phyloP scores from a whole-genome alignment of 257 asterid species.

The Paraleonurus japonicus region DNA sequence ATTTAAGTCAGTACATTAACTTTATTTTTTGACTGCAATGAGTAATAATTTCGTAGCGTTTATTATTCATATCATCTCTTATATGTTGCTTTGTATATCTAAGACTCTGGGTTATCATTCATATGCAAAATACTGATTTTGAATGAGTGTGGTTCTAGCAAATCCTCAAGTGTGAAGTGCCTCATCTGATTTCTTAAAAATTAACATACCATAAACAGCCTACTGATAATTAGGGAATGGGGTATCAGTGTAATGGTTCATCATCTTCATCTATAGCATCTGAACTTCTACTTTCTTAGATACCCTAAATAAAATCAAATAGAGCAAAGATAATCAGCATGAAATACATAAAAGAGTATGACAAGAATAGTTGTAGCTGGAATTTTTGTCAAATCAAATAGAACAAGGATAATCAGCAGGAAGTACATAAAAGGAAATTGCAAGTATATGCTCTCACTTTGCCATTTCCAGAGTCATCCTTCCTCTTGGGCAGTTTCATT shows the following conservation, averaged over 20 bases:
- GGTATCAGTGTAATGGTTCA: background rate
- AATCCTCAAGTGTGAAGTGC: background rate
- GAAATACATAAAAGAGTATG: background rate
- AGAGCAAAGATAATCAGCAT: background rate
- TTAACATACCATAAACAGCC: background rate
- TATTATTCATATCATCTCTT: slow-evolving; percentile 3
- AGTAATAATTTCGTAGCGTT: slow-evolving; percentile 1
- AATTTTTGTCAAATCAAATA: background rate
- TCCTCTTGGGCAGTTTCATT: background rate
- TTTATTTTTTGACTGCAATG: slow-evolving; percentile 14
- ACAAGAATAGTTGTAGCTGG: background rate
- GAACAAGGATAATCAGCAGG: background rate
- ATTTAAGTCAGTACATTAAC: background rate
- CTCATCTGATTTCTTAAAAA: slow-evolving; percentile 6
- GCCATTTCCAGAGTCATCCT: background rate
- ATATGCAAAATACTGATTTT: background rate
- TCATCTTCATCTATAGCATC: background rate
- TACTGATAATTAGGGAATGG: background rate
- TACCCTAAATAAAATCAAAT: background rate
- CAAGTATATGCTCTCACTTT: background rate
- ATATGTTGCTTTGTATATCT: slow-evolving; percentile 9
- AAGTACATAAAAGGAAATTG: background rate
- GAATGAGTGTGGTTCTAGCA: background rate
- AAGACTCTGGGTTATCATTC: background rate
- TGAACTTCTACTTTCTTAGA: background rate